phyloP scores from a whole-genome alignment of 306 rosid species.

The Begonia masoniana region DNA sequence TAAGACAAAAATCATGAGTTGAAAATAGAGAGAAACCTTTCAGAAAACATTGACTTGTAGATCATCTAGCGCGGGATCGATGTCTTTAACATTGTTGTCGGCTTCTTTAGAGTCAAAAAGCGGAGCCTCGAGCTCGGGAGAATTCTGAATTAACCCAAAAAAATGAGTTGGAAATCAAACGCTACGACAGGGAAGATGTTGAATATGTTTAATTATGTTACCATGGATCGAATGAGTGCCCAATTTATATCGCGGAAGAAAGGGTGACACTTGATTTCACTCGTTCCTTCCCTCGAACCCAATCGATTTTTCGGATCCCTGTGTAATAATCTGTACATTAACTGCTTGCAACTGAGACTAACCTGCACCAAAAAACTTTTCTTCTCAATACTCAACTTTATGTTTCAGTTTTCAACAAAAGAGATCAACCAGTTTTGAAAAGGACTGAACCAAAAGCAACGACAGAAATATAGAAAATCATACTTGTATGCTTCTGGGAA shows the following conservation, averaged over 20 bases:
- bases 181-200: not conserved
- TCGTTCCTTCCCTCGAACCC: conserved; percentile 78
- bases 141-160: conserved; percentile 31
- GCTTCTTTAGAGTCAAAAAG: conserved; percentile 30
- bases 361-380: conserved; percentile 36
- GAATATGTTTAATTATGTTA: conserved; percentile 17
- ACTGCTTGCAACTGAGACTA: conserved; percentile 60
- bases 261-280: conserved; percentile 69
- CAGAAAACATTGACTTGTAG: conserved; percentile 47
- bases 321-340: conserved; percentile 63
- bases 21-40: conserved; percentile 18
- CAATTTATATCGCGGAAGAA: conserved; percentile 76
- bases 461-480: not conserved
- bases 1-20: not conserved
- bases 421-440: not conserved
- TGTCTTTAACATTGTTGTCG: conserved; percentile 28
- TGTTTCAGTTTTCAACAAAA: not conserved
- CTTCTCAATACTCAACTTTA: conserved; percentile 1
- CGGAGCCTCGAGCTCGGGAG: conserved; percentile 77
- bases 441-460: too few relatives aligned
- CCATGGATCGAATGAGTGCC: conserved; percentile 90
- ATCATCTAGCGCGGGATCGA: conserved; percentile 43
- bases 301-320: conserved; percentile 76
- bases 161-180: not conserved
- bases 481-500: conserved; percentile 71